phyloP scores from a whole-genome alignment of 768 basidiomycete genomes.

The Leccinellum luteum region DNA sequence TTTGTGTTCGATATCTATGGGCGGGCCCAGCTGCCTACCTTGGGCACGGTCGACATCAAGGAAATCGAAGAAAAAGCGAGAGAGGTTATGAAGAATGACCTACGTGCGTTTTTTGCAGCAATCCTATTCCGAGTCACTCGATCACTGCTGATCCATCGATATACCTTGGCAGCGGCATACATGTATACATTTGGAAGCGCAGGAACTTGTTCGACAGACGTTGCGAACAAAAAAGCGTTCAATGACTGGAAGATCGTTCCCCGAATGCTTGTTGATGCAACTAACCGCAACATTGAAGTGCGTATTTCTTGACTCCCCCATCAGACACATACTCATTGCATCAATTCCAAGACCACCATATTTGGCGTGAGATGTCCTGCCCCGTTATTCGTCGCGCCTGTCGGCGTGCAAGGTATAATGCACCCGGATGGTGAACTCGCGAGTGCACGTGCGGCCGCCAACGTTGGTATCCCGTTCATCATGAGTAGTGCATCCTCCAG shows the following conservation, averaged over 20 bases:
- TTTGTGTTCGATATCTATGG: constrained; percentile 23
- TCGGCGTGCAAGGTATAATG: constrained; percentile 78
- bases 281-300: constrained; percentile 59
- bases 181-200: constrained; percentile 78
- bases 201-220: constrained; percentile 65
- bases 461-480: constrained; percentile 63
- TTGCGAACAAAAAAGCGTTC: constrained; percentile 62
- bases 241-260: constrained; percentile 75
- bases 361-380: constrained; percentile 63
- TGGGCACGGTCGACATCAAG: constrained; percentile 60
- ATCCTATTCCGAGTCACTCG: not conserved
- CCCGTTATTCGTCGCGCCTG: constrained; percentile 67
- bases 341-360: constrained; percentile 52
- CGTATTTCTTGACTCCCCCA: constrained; percentile 2
- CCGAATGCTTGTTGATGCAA: constrained; percentile 67
- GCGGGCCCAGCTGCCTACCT: constrained; percentile 18
- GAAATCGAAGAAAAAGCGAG: constrained; percentile 67
- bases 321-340: not conserved
- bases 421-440: constrained; percentile 71
- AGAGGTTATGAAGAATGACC: constrained; percentile 57
- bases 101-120: constrained; percentile 37
- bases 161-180: constrained; percentile 51
- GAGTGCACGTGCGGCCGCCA: constrained; percentile 60
- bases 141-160: not conserved
- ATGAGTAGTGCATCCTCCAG: constrained; percentile 74